phyloP scores from a whole-genome alignment of 192 early-diverging fungal genomes.

The Umbelopsis sp. region DNA sequence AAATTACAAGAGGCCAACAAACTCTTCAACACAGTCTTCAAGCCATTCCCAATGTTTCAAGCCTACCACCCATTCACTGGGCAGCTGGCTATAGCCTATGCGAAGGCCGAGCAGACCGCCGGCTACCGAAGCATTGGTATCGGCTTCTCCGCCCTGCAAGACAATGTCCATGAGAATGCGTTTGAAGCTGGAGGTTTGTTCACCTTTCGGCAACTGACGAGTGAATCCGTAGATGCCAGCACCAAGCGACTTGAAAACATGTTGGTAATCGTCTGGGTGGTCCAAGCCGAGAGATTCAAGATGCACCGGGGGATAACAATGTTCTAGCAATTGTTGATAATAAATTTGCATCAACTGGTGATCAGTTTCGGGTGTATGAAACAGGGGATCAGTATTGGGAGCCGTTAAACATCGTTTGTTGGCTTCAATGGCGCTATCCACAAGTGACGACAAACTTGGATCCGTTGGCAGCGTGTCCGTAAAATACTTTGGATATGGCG shows the following conservation, averaged over 20 bases:
- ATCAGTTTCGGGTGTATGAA: conserved; percentile 31
- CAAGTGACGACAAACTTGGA: conserved; percentile 25
- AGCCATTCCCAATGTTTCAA: conserved; percentile 44
- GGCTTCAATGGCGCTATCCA: conserved; percentile 35
- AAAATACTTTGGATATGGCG: not conserved
- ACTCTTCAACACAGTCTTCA: conserved; percentile 39
- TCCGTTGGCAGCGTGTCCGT: conserved; percentile 29
- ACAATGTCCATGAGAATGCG: conserved; percentile 38
- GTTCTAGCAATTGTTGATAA: conserved; percentile 29
- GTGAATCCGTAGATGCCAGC: conserved; percentile 36
- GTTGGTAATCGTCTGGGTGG: conserved; percentile 8
- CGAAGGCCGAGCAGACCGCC: conserved; percentile 39
- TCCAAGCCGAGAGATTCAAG: conserved; percentile 13
- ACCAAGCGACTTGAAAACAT: conserved; percentile 33
- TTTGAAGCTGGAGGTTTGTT: conserved; percentile 34
- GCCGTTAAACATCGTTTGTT: conserved; percentile 38
- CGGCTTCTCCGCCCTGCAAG: conserved; percentile 40
- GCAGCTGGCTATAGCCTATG: conserved; percentile 34
- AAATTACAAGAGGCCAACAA: conserved; percentile 32
- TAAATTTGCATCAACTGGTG: conserved; percentile 24
- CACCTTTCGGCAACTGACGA: conserved; percentile 21
- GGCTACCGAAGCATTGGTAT: conserved; percentile 38
- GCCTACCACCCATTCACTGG: conserved; percentile 44
- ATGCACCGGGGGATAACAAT: conserved; percentile 20
- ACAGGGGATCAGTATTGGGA: conserved; percentile 33